These are phyloP conservation scores for Ceratocystis cubensis DNA, from an alignment of 2,329 filamentous ascomycete species.

Conservation along the genomic window DNA sequence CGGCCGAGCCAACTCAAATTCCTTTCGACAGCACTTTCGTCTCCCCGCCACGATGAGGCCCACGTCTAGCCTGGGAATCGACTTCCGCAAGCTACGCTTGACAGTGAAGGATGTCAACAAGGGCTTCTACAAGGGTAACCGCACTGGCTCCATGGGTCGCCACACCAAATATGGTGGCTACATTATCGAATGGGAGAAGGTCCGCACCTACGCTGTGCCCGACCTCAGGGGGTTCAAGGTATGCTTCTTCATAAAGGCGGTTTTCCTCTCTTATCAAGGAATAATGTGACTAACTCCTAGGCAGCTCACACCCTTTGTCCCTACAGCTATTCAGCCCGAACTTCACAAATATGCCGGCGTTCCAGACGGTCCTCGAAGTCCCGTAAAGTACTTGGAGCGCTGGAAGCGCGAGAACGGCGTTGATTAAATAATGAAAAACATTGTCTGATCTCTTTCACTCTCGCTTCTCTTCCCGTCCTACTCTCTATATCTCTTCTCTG, in stretches of 20 bases:
- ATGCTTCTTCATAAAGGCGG: conserved; percentile 23
- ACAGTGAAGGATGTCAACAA: conserved; percentile 89
- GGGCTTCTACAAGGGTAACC: conserved; percentile 94
- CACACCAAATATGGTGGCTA: conserved; percentile 80
- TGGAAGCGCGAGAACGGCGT: conserved; percentile 58
- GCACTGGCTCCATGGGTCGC: conserved; percentile 72
- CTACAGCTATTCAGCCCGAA: conserved; percentile 41
- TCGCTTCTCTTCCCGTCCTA: background rate
- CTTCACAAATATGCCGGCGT: conserved; percentile 43
- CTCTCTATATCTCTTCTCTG: background rate
- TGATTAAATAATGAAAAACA: conserved; percentile 31
- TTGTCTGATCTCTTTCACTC: background rate
- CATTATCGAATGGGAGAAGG: conserved; percentile 70
- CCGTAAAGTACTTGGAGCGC: conserved; percentile 48
- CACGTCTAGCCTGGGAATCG: conserved; percentile 52
- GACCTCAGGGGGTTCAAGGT: conserved; percentile 61
- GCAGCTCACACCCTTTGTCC: conserved; percentile 71
- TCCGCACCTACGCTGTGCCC: conserved; percentile 81
- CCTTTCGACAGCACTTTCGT: background rate
- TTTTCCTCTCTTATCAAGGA: background rate
- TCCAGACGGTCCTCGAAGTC: conserved; percentile 44
- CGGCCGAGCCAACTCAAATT: background rate
- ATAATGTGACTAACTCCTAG: background rate
- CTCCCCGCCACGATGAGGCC: conserved; percentile 46
- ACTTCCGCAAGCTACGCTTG: conserved; percentile 62